Evolutionary conservation across 352 stramenopile species (phyloP), one percentile per base, ranked within the genome.

Genomic region (Phytophthora boehmeriae): DNA sequence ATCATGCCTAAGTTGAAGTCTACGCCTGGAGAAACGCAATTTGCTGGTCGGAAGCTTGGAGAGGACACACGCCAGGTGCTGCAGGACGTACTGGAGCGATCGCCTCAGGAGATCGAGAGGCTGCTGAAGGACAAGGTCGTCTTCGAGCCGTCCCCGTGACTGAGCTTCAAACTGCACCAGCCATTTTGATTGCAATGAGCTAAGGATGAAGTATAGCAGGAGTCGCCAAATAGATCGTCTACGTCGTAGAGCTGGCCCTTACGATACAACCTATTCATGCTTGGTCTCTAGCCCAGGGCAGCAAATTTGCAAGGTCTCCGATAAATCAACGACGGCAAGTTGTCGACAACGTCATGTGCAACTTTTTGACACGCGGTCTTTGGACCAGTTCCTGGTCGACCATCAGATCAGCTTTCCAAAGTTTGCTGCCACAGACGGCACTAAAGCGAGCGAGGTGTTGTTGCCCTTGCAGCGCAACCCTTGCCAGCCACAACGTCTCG

Each of bases 21-120:
- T 0, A 93, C 84, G 11, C 84, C 84, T 0, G 84, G 84, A 13
- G 62, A 66, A 17, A 92, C 86, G 32, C 66, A 72, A 46, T 93
- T 83, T 65, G 76, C 83, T 2, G 86, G 83, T 2, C 79, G 63
- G n/a, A 80, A 83, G 39, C 75, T 93, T 42, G 84, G 84, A 14
- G 61, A 91, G 47, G 86, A 92, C 54, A 95, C 86, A 22, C 74
- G 83, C 2, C 63, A 82, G 13, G 81, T 90, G 42, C 71, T 95
- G 17, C 34, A 56, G 20, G 53, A 78, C 22, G 80, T 90, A 49
- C 75, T 92, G 13, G 64, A 76, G 10, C 68, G 74, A 1, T 89
- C 84, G 1, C 55, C 80, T 13, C 20, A 68, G 16, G 71, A 91
- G 17, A 86, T 93, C 23, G 70, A 90, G 16, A 57, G 61, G 17